Base-by-base conservation (phyloP, 140 eudicot genomes). In the Senecio squalidus region DNA sequence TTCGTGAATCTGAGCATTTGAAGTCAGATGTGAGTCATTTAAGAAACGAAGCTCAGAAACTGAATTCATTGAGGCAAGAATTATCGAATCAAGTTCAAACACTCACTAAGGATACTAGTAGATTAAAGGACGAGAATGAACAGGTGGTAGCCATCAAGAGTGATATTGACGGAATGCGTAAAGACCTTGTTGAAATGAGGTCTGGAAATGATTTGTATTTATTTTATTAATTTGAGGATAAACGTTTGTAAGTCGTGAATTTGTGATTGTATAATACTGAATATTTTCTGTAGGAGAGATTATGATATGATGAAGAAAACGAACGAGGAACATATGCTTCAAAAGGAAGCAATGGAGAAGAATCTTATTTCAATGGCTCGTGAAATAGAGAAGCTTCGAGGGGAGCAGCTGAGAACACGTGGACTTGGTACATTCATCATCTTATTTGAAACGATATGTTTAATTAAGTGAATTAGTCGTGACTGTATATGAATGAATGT, bases 321-420 rank as follows among this genome's bases (percentile, higher is more conserved):
- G 28, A 84, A 92, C 38, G 92, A 81, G 63, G 96, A 87, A 62
- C 81, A 80, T 54, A 33, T 71, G 70, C 73, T 76, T 64, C 96
- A 87, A 64, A 92, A 84, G 68, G 81, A 74, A 68, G 65, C 85
- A 24, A 78, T 92, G 92, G 98, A 92, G 82, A 81, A 79, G 54
- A 87, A 84, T 70, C 88, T 92, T 45, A 54, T 92, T 58, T 75
- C 89, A 14, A 75, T 87, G 91, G 96, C 95, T 39, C 89, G 95
- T 57, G 98, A 92, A 62, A 75, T 86, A 30, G 96, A 92, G 81
- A 86, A 81, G 75, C 86, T 92, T 36, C 86, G 92, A 60, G 85
- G 89, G 14, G 95, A 83, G 71, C 84, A 80, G 60, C 70, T 80
- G 64, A 83, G 98, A 60, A 39, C 75, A 15, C 74, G 73, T 62